These are phyloP conservation scores for Schizonepeta tenuifolia DNA, from an alignment of 257 asterid species.

Conservation along the genomic window DNA sequence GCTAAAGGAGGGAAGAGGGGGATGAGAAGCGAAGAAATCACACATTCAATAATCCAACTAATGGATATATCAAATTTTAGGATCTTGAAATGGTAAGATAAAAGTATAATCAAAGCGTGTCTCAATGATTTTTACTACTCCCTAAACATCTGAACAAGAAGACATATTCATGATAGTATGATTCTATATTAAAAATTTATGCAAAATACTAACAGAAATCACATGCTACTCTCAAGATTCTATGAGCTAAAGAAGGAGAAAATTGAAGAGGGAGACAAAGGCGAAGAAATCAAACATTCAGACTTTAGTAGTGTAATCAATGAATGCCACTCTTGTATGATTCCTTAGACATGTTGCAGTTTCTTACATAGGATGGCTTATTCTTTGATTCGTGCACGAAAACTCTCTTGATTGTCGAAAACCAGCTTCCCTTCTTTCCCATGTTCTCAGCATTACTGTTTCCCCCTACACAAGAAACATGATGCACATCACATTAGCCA, in stretches of 20 bases:
- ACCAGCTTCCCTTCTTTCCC: constrained; percentile 97
- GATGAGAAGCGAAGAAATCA: neutral
- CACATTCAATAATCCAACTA: neutral
- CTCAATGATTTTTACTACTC: neutral
- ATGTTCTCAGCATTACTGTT: constrained; percentile 79
- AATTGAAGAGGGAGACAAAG: neutral
- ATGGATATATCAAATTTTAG: neutral
- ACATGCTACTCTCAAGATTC: neutral
- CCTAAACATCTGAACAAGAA: too few species aligned
- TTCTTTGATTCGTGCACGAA: constrained; percentile 74
- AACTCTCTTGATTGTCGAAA: constrained; percentile 84
- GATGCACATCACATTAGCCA: neutral
- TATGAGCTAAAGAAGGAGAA: neutral
- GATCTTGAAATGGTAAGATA: neutral
- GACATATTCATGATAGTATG: too few species aligned
- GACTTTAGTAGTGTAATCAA: neutral
- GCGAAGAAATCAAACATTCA: neutral
- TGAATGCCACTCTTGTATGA: neutral
- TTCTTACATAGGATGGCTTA: constrained; percentile 62
- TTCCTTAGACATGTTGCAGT: neutral
- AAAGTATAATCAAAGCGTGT: neutral
- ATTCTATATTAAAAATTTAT: neutral
- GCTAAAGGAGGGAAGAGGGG: neutral
- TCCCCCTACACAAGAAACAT: constrained; percentile 44
- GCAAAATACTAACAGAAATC: neutral